Evolutionary conservation across 129 eudicot species (phyloP), one percentile per base, ranked within the genome.

Genomic region (Pittosporum tobira): DNA sequence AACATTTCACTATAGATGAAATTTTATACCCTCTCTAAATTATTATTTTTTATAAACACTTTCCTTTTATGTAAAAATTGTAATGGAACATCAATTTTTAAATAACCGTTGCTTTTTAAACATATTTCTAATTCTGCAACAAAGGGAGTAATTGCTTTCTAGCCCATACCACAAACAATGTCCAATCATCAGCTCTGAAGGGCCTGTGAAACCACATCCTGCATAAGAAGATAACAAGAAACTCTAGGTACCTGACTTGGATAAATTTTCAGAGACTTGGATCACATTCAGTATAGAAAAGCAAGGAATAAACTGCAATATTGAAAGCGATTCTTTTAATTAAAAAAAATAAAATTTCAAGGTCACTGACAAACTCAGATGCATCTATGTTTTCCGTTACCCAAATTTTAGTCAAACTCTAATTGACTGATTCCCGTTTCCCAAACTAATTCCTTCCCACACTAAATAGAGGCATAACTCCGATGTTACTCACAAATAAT

Each of bases 161-260:
- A 56, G 44, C 20, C 61, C 91, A 59, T 74, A 87, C 99, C 81
- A 81, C 94, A 71, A 69, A 87, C 57, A 93, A 61, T 59, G 87
- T 40, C 99, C 99, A 93, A 28, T 93, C 96, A 73, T 93, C 99
- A 47, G 99, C 96, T 75, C 82, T 87, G 26, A 82, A 24, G 55
- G 94, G 76, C 68, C 84, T 80, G 76, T 93, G 99, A 65, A 93
- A 93, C 99, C 99, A 93, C 83, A 87, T 79, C 85, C 99, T 93
- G 81, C 20, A 44, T 37, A 57, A 45, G 42, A 68, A 37, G 25
- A 69, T 27, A 29, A 28, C 14, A 28, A 29, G 10, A 4, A 52
- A 53, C 59, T 53, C 21, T n/a, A 53, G 28, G 38, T 28, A 34
- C 14, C 16, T 1, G n/a, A n/a, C n/a, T n/a, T n/a, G 2, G 20